phyloP scores from a whole-genome alignment of 2,329 filamentous ascomycete species.

The Aureobasidium uvarum region DNA sequence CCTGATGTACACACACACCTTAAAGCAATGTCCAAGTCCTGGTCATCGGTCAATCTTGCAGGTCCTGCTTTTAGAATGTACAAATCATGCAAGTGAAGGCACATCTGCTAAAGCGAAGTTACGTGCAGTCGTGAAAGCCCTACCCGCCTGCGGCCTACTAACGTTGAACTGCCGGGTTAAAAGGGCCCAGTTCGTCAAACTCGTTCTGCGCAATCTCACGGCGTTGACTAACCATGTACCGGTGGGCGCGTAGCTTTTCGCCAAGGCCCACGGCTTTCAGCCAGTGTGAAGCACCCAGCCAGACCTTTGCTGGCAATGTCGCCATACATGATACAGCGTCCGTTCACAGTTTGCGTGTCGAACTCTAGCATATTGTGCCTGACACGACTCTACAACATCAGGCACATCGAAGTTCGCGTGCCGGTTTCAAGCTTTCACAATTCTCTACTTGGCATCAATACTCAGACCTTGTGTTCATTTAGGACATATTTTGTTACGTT shows the following conservation, averaged over 20 bases:
- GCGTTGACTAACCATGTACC: constrained; percentile 2
- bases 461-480: neutral
- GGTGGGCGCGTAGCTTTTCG: neutral
- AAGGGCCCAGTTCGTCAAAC: neutral
- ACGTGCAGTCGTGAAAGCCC: neutral
- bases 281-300: neutral
- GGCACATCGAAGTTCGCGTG: neutral
- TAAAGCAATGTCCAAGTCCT: neutral
- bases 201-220: constrained; percentile 17
- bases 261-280: neutral
- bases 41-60: neutral
- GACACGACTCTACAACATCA: neutral
- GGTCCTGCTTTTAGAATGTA: neutral
- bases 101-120: neutral
- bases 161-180: neutral
- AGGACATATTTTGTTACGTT: neutral
- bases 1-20: neutral
- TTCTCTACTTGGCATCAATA: neutral
- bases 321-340: neutral
- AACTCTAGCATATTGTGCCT: neutral
- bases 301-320: neutral
- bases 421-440: neutral
- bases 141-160: constrained; percentile 4
- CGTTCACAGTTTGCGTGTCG: constrained; percentile 1
- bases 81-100: neutral